phyloP scores from a whole-genome alignment of 2,329 filamentous ascomycete species.

The Karstenula rhodostoma region DNA sequence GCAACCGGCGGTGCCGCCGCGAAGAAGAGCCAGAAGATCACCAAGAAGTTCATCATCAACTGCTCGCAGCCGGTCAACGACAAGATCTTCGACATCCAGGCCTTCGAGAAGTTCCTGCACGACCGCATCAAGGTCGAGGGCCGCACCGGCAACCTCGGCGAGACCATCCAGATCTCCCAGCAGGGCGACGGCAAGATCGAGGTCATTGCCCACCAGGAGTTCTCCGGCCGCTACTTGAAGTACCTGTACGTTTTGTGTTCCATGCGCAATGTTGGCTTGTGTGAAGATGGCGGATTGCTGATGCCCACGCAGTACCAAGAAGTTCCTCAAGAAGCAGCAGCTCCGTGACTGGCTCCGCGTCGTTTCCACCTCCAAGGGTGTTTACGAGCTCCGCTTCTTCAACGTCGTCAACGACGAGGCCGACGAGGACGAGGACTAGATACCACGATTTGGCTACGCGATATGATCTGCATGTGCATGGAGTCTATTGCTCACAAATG shows the following conservation, averaged over 20 bases:
- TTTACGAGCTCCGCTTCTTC: conserved; percentile 99
- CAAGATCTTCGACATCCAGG: conserved; percentile 99
- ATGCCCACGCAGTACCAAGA: conserved; percentile 80
- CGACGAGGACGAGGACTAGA: conserved; percentile 98
- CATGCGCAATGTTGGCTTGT: conserved; percentile 12
- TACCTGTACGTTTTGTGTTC: conserved; percentile 79
- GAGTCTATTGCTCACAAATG: conserved; percentile 27
- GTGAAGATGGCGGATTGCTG: conserved; percentile 21
- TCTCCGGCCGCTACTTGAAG: conserved; percentile 99
- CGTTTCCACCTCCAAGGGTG: conserved; percentile 95
- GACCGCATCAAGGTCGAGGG: conserved; percentile 99
- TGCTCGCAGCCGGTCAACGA: conserved; percentile 96
- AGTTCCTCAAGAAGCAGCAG: conserved; percentile 99
- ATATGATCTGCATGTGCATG: conserved; percentile 31
- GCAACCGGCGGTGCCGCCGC: conserved; percentile 53
- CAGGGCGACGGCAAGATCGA: conserved; percentile 96
- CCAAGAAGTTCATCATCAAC: conserved; percentile 99
- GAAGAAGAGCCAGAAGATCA: conserved; percentile 73
- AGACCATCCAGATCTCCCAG: conserved; percentile 89
- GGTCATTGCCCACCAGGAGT: conserved; percentile 95
- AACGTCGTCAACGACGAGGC: conserved; percentile 99
- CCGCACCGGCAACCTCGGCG: conserved; percentile 97
- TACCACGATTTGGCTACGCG: conserved; percentile 21
- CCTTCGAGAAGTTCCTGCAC: conserved; percentile 99
- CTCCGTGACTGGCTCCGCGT: conserved; percentile 99